Percentiles rank a stretch among this genome's conserved stretches.
These are phyloP conservation scores for Ogataea minuta DNA, from an alignment of 805 yeast species.

Conservation along the genomic window DNA sequence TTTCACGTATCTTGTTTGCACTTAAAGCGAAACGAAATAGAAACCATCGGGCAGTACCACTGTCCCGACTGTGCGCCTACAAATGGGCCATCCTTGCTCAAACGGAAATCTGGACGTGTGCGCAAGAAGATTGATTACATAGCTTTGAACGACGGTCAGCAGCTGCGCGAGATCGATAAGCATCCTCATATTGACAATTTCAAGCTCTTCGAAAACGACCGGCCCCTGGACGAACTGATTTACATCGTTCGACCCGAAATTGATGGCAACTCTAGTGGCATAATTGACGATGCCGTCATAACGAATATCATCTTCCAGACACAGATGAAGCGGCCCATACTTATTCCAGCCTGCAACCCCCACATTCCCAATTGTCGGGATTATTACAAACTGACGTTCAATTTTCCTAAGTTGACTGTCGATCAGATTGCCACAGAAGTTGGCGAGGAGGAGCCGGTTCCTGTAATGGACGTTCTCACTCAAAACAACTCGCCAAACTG, in stretches of 20 bases:
- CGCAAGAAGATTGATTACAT: slow-evolving; percentile 66
- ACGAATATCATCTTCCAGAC: slow-evolving; percentile 26
- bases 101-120: slow-evolving; percentile 55
- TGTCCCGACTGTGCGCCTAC: slow-evolving; percentile 46
- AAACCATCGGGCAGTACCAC: slow-evolving; percentile 47
- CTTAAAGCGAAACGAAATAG: slow-evolving; percentile 37
- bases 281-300: slow-evolving; percentile 28
- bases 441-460: slow-evolving; percentile 64
- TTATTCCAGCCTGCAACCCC: slow-evolving; percentile 31
- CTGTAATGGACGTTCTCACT: slow-evolving; percentile 86
- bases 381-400: slow-evolving; percentile 19
- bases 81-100: slow-evolving; percentile 50
- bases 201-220: slow-evolving; percentile 29
- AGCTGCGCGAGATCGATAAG: slow-evolving; percentile 46
- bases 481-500: slow-evolving; percentile 69
- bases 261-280: slow-evolving; percentile 17
- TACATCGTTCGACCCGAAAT: slow-evolving; percentile 28
- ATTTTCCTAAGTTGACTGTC: slow-evolving; percentile 57
- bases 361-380: slow-evolving; percentile 7
- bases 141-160: slow-evolving; percentile 74
- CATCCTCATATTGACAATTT: slow-evolving; percentile 54
- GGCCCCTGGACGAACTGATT: slow-evolving; percentile 26
- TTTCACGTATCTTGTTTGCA: slow-evolving; percentile 50
- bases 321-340: slow-evolving; percentile 31
- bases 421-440: slow-evolving; percentile 53